A percentile compares a stretch with the other conserved stretches of the same genome.
phyloP scores from a whole-genome alignment of 1,139 yeast genomes.

The Kodamaea arcana region DNA sequence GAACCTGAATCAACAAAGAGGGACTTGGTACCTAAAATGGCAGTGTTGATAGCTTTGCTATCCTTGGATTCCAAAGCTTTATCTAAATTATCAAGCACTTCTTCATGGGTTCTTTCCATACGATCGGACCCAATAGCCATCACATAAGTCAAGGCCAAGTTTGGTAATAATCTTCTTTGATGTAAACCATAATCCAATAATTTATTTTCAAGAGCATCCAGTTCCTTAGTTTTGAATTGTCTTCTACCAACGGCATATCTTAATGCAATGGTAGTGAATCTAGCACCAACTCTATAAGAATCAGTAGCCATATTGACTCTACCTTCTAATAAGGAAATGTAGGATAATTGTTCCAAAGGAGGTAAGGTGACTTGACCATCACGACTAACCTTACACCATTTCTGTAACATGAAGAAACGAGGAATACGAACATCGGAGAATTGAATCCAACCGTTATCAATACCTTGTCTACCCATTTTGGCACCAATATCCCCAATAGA shows the following conservation, averaged over 20 bases:
- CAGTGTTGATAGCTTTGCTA: constrained; percentile 37
- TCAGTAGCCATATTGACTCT: constrained; percentile 87
- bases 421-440: constrained; percentile 80
- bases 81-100: constrained; percentile 54
- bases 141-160: constrained; percentile 74
- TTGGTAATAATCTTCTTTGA: constrained; percentile 81
- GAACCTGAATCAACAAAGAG: constrained; percentile 85
- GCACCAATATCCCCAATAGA: constrained; percentile 89
- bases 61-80: constrained; percentile 45
- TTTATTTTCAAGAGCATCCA: constrained; percentile 47
- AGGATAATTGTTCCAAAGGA: constrained; percentile 82
- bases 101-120: constrained; percentile 51
- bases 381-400: constrained; percentile 67
- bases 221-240: constrained; percentile 56
- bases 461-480: constrained; percentile 88
- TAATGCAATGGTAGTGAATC: constrained; percentile 78
- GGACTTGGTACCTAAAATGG: constrained; percentile 66
- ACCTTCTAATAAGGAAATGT: constrained; percentile 83
- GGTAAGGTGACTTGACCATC: constrained; percentile 70
- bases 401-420: constrained; percentile 76
- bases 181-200: constrained; percentile 81
- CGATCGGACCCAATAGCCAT: constrained; percentile 71
- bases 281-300: constrained; percentile 74
- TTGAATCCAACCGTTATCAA: constrained; percentile 94
- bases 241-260: constrained; percentile 88